Evolutionary conservation across 257 asterid genomes (phyloP), one percentile per base, ranked within the genome.

Genomic region (Solanum arcanum): DNA sequence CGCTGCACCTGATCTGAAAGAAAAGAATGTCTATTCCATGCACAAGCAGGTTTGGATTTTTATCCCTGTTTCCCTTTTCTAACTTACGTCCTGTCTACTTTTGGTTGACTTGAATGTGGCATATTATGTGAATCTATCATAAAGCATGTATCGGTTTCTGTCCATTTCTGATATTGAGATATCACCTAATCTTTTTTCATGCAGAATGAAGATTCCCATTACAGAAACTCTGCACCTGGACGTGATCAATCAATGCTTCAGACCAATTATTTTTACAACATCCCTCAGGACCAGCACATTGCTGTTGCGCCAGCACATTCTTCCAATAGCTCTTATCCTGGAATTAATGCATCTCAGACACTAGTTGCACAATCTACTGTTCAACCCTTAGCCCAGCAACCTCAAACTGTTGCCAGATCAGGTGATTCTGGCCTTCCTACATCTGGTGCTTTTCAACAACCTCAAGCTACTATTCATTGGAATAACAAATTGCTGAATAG

Each of bases 141-240:
- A n/a, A 86, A 77, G 41, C 83, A 52, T 18, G 35, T 86, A 31
- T 64, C 25, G 16, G 14, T 83, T 74, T 37, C 60, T 49, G 15
- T 80, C 73, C n/a, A 64, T 33, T 87, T 74, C 27, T 39, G 64
- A 62, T 60, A 56, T 29, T 12, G 33, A n/a, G 33, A 31, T 70
- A 18, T 46, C 23, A 60, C 42, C 16, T 78, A 27, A 12, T 69
- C 33, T 47, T 31, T 46, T 27, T 86, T 49, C 33, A 13, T 85
- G 90, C 91, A 92, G 96, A 92, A 83, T 83, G 95, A 91, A 88
- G 95, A 92, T 74, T 29, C 91, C 72, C 94, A 83, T 33, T 88
- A 46, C n/a, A 87, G 93, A 90, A 87, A 69, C 7, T 69, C 92
- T 47, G 88, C 89, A 15, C 64, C 80, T 21, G 93, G 90, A n/a